Conservation (phyloP, 139 green algal genomes). For the Coccomyxa sp. region DNA sequence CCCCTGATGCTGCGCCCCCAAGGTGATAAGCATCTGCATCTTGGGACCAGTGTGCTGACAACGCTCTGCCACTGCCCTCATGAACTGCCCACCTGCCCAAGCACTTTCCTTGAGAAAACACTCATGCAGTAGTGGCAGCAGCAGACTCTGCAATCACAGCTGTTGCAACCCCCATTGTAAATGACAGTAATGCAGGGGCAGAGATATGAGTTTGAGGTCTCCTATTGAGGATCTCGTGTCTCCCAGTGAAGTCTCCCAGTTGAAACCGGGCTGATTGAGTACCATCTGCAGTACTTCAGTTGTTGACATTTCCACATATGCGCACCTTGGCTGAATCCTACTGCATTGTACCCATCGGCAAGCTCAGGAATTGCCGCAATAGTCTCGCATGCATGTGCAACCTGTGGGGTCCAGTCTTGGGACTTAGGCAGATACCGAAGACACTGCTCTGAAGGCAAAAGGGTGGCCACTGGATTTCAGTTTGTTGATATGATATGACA, state of each 20-base stretch:
- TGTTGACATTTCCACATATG: too few relatives aligned
- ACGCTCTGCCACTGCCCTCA: constrained; percentile 73
- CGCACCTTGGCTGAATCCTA: constrained; percentile 79
- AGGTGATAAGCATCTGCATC: constrained; percentile 69
- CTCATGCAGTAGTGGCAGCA: neutral
- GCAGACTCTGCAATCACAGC: neutral
- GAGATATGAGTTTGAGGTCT: neutral
- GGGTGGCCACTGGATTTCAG: too few relatives aligned
- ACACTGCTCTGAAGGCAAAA: too few relatives aligned
- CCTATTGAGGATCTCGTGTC: neutral
- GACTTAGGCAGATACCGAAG: neutral
- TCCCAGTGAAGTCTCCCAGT: neutral
- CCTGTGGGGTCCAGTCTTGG: constrained; percentile 27
- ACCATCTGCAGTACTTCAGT: neutral
- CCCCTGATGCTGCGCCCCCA: constrained; percentile 79
- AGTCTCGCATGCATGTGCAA: constrained; percentile 55
- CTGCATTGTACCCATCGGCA: constrained; percentile 65
- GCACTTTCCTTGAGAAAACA: neutral
- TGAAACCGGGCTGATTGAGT: neutral
- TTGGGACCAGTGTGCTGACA: constrained; percentile 64
- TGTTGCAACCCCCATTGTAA: too few relatives aligned
- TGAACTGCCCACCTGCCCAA: constrained; percentile 68
- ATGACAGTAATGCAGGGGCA: too few relatives aligned
- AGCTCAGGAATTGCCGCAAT: constrained; percentile 55
- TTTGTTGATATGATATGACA: neutral